Base-by-base conservation (phyloP, 148 eudicot genomes). In the Polygonum aviculare region DNA sequence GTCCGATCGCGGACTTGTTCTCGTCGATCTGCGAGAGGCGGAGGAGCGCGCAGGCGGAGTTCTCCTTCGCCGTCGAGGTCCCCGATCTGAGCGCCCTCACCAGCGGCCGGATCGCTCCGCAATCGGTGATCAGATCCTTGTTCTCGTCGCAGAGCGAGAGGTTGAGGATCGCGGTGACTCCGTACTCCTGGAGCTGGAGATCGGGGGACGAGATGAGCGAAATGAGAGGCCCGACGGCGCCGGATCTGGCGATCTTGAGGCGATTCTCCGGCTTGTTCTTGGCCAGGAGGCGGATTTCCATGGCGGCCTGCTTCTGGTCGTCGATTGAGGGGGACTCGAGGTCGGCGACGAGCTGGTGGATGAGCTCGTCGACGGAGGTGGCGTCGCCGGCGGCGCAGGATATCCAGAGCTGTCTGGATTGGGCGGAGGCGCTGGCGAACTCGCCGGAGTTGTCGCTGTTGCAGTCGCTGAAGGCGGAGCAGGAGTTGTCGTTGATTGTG, bases 371-470 rank as follows among this genome's bases (percentile, higher is more conserved):
- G 50, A 90, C 87, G 80, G 81, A 85, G 0, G 83, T 92, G 6
- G 86, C 71, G 50, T 49, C 60, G 19, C 22, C 76, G 62, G 76
- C 76, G 12, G 87, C 84, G 81, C 90, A 86, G n/a, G 92, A 44
- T 2, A 91, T 62, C 72, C 88, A 77, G 33, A 93, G 80, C 19
- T 84, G 88, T 3, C 93, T 89, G 79, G 85, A 85, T n/a, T 84
- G 79, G 0, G 91, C 80, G 12, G 88, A 76, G 1, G 90, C 63
- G 0, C 88, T 65, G 5, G 85, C 74, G 63, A 93, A 93, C 72
- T 93, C 98, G 76, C 96, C 93, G 77, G 98, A 93, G 41, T 86
- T 70, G 80, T 93, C 98, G 78, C 93, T 89, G 84, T 89, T 84
- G 76, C 98, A 93, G 67, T 93, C 98, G 74, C 98, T 93, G 80